Evolutionary conservation across 768 basidiomycete species (phyloP), one percentile per base, ranked within the genome.

Genomic region (Lactarius trivialis): DNA sequence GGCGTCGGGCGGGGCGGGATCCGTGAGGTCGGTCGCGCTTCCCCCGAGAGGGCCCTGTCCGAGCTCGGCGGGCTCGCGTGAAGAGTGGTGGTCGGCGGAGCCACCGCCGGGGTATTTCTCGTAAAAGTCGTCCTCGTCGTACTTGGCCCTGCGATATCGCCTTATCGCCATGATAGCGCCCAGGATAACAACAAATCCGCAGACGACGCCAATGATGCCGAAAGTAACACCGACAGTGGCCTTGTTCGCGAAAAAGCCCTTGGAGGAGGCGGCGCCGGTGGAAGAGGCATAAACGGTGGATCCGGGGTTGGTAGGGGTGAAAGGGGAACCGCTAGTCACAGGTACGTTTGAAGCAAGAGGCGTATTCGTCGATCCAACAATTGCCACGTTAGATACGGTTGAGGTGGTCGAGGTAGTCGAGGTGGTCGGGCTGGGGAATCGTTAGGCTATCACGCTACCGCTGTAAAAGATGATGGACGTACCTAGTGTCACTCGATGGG

Each of bases 211-310:
- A 48, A 66, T 11, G n/a, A 67, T 39, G 32, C 68, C 66, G 57
- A 75, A 64, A 8, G 70, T 63, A 32, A 68, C 72, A n/a, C 68
- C 64, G 30, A 62, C 66, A 1, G 64, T 64, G 6, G 12, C 64
- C 21, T 61, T 59, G 28, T 67, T 65, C 17, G n/a, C 24, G 30
- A 67, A 62, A 53, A 67, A 67, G 39, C 64, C 57, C 28, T 41
- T 51, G 2, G 45, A 1, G 1, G 15, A 1, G 2, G 52, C 58
- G 45, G 17, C 37, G 6, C 3, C 53, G 1, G 56, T 52, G 8
- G 34, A 3, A 19, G 24, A 0, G 21, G 63, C 45, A 8, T 2
- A n/a, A 17, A 58, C 5, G 14, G 58, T 55, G 5, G 41, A 12
- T 24, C 53, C 55, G 9, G 48, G 39, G 12, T 24, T 34, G 4